A percentile compares a stretch with the other conserved stretches of the same genome.
phyloP scores from a whole-genome alignment of 345 rosid genomes.

The Boechera stricta region DNA sequence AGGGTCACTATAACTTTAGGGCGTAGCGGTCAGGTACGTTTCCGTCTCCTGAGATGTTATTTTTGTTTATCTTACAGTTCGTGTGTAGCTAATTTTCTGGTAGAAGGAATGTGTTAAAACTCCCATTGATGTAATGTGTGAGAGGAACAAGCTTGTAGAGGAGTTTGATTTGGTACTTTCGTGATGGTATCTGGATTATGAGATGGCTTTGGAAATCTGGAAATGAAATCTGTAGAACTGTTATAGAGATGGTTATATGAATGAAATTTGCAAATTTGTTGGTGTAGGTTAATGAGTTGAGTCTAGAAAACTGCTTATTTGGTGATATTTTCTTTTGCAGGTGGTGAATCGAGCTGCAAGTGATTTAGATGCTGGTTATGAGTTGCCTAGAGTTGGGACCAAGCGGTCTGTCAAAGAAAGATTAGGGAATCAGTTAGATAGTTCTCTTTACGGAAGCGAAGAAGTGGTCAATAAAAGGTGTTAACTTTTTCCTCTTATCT shows the following conservation, averaged over 20 bases:
- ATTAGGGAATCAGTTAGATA: constrained; percentile 62
- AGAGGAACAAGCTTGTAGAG: constrained; percentile 2
- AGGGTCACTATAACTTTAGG: constrained; percentile 86
- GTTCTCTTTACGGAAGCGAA: constrained; percentile 49
- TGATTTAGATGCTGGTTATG: constrained; percentile 51
- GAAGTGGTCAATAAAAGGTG: constrained; percentile 65
- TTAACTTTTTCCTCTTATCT: constrained; percentile 24
- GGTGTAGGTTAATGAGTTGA: neutral
- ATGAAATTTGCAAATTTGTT: neutral
- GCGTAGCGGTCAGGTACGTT: constrained; percentile 74
- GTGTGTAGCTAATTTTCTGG: constrained; percentile 4
- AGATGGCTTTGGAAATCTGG: neutral
- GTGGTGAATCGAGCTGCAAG: constrained; percentile 75
- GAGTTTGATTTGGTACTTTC: constrained; percentile 1
- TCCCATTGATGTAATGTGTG: neutral
- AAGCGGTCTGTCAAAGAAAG: constrained; percentile 91
- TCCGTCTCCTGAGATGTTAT: neutral
- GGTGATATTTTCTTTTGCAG: constrained; percentile 47
- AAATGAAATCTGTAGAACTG: neutral
- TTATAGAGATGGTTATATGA: neutral
- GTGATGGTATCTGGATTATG: neutral
- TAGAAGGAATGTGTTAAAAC: neutral
- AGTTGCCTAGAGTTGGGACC: constrained; percentile 53
- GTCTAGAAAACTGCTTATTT: constrained; percentile 2
- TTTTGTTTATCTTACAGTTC: neutral